Evolutionary conservation across 257 asterid genomes (phyloP).

Genomic region (Nicotiana noctiflora): DNA sequence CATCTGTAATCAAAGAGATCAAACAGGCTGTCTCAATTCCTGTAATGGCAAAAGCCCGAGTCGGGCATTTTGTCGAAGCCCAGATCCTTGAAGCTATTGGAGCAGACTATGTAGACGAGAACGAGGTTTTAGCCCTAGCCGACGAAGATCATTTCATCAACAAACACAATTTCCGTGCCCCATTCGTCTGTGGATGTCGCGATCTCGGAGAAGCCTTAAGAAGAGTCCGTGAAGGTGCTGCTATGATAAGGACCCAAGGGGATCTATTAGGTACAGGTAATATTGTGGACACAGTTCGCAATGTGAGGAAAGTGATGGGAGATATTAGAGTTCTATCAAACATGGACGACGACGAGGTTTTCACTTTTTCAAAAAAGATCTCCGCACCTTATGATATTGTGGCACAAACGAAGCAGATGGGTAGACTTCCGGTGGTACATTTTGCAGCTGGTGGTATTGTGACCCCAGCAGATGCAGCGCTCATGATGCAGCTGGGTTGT

Average conservation of each 20-base stretch:
- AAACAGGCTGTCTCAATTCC: slow-evolving; percentile 60
- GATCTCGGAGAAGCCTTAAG: slow-evolving; percentile 80
- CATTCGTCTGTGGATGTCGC: slow-evolving; percentile 72
- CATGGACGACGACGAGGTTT: slow-evolving; percentile 87
- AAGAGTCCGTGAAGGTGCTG: slow-evolving; percentile 80
- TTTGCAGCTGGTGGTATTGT: slow-evolving; percentile 81
- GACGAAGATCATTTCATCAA: slow-evolving; percentile 67
- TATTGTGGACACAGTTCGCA: slow-evolving; percentile 47
- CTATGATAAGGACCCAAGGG: slow-evolving; percentile 75
- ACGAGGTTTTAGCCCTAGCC: slow-evolving; percentile 53
- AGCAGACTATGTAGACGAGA: slow-evolving; percentile 74
- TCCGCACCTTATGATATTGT: slow-evolving; percentile 70
- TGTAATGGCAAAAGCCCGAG: slow-evolving; percentile 57
- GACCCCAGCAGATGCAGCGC: slow-evolving; percentile 85
- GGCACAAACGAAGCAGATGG: slow-evolving; percentile 80
- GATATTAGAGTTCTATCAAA: slow-evolving; percentile 58
- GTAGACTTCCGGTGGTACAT: slow-evolving; percentile 85
- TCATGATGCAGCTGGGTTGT: slow-evolving; percentile 86
- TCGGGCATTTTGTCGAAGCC: slow-evolving; percentile 87
- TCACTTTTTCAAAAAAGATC: slow-evolving; percentile 54
- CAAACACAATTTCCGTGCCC: slow-evolving; percentile 61
- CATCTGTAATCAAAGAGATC: slow-evolving; percentile 60
- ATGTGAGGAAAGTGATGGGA: slow-evolving; percentile 71
- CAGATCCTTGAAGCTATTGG: slow-evolving; percentile 75
- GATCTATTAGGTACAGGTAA: slow-evolving; percentile 44